Conservation (phyloP, 495 filamentous ascomycete species). For the Podospora didyma region DNA sequence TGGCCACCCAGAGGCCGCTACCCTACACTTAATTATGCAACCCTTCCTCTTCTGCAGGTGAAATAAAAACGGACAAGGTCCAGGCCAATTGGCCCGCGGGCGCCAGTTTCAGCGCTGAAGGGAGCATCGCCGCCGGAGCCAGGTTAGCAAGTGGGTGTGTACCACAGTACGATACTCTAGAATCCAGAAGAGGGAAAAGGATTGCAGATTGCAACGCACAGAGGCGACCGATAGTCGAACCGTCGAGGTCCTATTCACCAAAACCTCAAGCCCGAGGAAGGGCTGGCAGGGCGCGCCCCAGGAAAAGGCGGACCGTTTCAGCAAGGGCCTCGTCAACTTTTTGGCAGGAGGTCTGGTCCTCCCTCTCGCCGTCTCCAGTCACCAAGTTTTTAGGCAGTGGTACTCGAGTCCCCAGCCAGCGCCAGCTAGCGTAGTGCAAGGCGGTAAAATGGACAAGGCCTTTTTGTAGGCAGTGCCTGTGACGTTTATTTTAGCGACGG, state of each 20-base stretch:
- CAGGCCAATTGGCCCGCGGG: slow-evolving; percentile 19
- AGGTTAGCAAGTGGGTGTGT: not conserved
- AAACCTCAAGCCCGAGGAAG: too few relatives aligned
- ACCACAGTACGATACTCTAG: too few relatives aligned
- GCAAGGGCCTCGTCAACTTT: not conserved
- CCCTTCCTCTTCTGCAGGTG: slow-evolving; percentile 24
- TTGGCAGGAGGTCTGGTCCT: too few relatives aligned
- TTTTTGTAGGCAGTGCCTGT: too few relatives aligned
- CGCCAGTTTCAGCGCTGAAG: slow-evolving; percentile 25
- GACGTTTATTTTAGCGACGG: not conserved
- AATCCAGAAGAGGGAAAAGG: too few relatives aligned
- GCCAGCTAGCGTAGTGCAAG: too few relatives aligned
- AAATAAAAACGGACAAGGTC: slow-evolving; percentile 15
- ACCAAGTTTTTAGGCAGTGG: not conserved
- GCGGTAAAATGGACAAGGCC: too few relatives aligned
- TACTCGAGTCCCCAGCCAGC: not conserved
- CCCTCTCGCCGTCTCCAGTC: too few relatives aligned
- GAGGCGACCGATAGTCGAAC: too few relatives aligned
- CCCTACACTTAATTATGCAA: slow-evolving; percentile 27
- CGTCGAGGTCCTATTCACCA: too few relatives aligned
- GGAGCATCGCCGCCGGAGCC: not conserved
- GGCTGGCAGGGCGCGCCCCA: not conserved
- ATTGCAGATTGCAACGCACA: too few relatives aligned
- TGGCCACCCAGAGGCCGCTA: slow-evolving; percentile 22
- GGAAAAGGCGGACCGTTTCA: not conserved